Conservation (phyloP, 805 yeast species). For the Komagataella pseudopastoris region DNA sequence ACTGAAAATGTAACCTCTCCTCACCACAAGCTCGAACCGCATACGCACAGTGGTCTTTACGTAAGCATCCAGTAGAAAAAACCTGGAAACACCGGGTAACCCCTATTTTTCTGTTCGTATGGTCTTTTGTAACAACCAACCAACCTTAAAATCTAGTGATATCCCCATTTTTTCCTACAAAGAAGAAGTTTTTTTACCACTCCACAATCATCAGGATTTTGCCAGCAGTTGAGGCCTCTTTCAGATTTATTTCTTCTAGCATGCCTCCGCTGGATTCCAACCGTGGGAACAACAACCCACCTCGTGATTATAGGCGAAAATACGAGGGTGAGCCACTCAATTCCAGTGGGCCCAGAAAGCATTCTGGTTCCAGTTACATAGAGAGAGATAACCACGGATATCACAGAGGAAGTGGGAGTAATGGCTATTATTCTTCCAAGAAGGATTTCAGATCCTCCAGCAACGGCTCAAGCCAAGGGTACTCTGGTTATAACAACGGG, state of each 20-base stretch:
- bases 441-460: not conserved
- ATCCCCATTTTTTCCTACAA: not conserved
- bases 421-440: not conserved
- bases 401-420: not conserved
- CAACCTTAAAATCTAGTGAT: not conserved
- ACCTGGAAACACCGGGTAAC: not conserved
- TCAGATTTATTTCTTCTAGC: not conserved
- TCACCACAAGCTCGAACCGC: not conserved
- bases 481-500: not conserved
- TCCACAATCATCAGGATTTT: not conserved
- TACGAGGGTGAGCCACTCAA: not conserved
- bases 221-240: not conserved
- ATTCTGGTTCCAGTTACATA: not conserved
- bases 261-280: not conserved
- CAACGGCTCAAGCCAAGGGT: not conserved
- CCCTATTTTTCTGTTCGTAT: not conserved
- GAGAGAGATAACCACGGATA: not conserved
- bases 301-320: not conserved
- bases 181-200: not conserved
- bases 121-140: not conserved
- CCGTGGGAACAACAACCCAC: not conserved
- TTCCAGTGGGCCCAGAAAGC: not conserved
- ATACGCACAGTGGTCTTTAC: not conserved
- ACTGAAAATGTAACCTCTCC: not conserved
- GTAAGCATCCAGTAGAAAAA: not conserved